Percentiles rank a stretch among this genome's conserved stretches.
phyloP scores from a whole-genome alignment of 1,139 yeast genomes.

The Sugiyamaella neomexicana region DNA sequence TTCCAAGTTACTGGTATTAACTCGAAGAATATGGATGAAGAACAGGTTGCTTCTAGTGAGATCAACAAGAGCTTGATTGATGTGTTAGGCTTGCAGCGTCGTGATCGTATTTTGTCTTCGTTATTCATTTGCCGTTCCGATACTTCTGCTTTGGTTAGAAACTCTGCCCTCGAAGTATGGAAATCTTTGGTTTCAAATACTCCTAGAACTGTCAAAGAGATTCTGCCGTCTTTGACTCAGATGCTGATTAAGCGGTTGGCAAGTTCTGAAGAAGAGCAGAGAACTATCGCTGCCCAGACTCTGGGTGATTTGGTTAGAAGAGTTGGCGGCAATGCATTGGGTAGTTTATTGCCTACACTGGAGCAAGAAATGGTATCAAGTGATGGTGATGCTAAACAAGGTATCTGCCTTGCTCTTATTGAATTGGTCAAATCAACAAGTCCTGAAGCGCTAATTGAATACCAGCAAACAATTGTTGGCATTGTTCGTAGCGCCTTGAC shows the following conservation, averaged over 20 bases:
- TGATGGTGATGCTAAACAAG: slow-evolving; percentile 86
- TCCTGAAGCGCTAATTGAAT: slow-evolving; percentile 59
- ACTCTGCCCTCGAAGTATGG: slow-evolving; percentile 95
- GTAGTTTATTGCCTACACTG: slow-evolving; percentile 82
- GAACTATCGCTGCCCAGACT: slow-evolving; percentile 89
- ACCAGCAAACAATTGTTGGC: slow-evolving; percentile 66
- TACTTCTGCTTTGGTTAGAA: slow-evolving; percentile 81
- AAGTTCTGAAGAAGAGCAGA: slow-evolving; percentile 71
- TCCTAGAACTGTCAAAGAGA: slow-evolving; percentile 93
- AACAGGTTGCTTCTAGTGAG: slow-evolving; percentile 55
- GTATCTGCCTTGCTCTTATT: slow-evolving; percentile 90
- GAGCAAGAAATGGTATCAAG: slow-evolving; percentile 61
- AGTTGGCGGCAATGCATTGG: slow-evolving; percentile 86
- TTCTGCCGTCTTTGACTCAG: slow-evolving; percentile 77
- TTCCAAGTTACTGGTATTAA: slow-evolving; percentile 94
- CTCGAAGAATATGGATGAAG: slow-evolving; percentile 54
- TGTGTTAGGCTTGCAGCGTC: slow-evolving; percentile 81
- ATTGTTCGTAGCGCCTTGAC: slow-evolving; percentile 79
- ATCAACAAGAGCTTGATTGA: slow-evolving; percentile 70
- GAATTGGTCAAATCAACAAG: slow-evolving; percentile 81
- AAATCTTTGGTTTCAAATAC: slow-evolving; percentile 94
- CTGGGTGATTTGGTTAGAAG: slow-evolving; percentile 94
- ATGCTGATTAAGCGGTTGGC: slow-evolving; percentile 83
- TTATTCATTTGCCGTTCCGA: slow-evolving; percentile 94
- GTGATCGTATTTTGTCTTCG: slow-evolving; percentile 80